These are phyloP conservation scores for Vanderwaltozyma tropicalis DNA, from an alignment of 805 yeast genomes.

Conservation along the genomic window DNA sequence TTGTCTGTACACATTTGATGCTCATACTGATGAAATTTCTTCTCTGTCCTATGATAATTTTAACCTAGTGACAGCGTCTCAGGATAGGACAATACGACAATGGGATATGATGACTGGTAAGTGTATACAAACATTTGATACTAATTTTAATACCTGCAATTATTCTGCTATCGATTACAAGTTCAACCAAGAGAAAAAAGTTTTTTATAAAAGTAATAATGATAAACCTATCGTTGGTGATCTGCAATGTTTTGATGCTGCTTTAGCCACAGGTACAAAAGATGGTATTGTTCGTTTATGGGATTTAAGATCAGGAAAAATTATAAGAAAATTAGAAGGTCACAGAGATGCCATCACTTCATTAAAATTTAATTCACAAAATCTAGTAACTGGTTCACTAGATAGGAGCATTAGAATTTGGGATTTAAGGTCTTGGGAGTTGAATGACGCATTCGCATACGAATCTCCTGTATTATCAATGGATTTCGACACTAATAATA, in stretches of 20 bases:
- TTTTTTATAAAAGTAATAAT: not conserved
- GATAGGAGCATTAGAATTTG: slow-evolving; percentile 57
- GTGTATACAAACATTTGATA: slow-evolving; percentile 60
- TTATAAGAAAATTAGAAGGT: slow-evolving; percentile 49
- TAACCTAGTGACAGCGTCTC: slow-evolving; percentile 54
- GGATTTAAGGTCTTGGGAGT: slow-evolving; percentile 61
- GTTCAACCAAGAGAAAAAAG: not conserved
- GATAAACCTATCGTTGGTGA: slow-evolving; percentile 45
- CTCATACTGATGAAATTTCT: slow-evolving; percentile 58
- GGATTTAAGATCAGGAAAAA: slow-evolving; percentile 66
- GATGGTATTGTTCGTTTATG: slow-evolving; percentile 68
- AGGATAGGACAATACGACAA: slow-evolving; percentile 60
- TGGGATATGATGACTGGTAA: slow-evolving; percentile 64
- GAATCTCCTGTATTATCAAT: slow-evolving; percentile 44
- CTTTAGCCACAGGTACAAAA: slow-evolving; percentile 65
- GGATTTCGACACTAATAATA: slow-evolving; percentile 47
- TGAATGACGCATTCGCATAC: slow-evolving; percentile 50
- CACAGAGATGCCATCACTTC: slow-evolving; percentile 61
- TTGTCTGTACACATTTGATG: slow-evolving; percentile 42
- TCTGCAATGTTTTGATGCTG: slow-evolving; percentile 61
- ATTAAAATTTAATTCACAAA: slow-evolving; percentile 53
- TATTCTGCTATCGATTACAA: not conserved
- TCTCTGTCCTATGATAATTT: slow-evolving; percentile 45
- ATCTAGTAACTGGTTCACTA: slow-evolving; percentile 50
- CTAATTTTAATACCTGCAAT: slow-evolving; percentile 20